A percentile compares a stretch with the other conserved stretches of the same genome.
Evolutionary conservation across 257 asterid genomes (phyloP).

Genomic region (Gentiana macrophylla): DNA sequence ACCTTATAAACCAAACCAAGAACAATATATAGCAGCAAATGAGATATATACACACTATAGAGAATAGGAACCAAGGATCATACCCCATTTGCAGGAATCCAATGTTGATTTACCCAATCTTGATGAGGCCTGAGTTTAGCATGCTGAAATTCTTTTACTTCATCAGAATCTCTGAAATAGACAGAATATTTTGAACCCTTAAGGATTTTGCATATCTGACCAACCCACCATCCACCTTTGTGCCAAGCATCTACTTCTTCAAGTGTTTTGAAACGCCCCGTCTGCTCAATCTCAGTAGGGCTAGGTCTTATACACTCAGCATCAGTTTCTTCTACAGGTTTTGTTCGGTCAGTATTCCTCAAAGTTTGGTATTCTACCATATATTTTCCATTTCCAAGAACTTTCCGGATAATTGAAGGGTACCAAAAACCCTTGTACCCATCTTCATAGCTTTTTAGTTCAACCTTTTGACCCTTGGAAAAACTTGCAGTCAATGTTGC

Average conservation of each 20-base stretch:
- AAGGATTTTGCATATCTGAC: conserved; percentile 28
- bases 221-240: conserved; percentile 51
- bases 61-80: neutral
- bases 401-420: conserved; percentile 29
- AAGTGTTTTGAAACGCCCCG: conserved; percentile 24
- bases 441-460: conserved; percentile 37
- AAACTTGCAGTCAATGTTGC: conserved; percentile 13
- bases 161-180: conserved; percentile 21
- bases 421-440: conserved; percentile 41
- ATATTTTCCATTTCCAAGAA: conserved; percentile 24
- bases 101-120: conserved; percentile 39
- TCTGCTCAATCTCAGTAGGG: conserved; percentile 23
- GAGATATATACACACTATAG: no score
- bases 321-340: conserved; percentile 30
- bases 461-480: conserved; percentile 31
- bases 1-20: no score
- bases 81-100: conserved; percentile 33
- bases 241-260: conserved; percentile 53
- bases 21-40: no score
- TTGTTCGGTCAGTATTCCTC: conserved; percentile 25
- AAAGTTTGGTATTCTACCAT: conserved; percentile 37
- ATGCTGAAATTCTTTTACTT: conserved; percentile 37
- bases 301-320: conserved; percentile 41
- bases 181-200: conserved; percentile 26
- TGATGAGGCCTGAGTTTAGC: conserved; percentile 52